Evolutionary conservation across 2,329 filamentous ascomycete species (phyloP).

Genomic region (Xylariaceae sp.): DNA sequence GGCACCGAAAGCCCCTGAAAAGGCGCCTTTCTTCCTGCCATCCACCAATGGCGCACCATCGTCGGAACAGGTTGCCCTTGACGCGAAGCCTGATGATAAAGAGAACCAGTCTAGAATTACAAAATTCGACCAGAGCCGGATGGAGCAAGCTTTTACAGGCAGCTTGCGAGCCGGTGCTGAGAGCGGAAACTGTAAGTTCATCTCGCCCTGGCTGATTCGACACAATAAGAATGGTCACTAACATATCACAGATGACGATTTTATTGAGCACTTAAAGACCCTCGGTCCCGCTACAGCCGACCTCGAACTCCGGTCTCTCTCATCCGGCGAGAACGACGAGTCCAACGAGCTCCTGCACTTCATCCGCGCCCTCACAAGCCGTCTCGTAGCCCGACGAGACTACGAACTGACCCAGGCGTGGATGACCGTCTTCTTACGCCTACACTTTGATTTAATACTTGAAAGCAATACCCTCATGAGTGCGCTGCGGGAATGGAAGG

Average conservation of each 20-base stretch:
- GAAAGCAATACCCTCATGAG: constrained; percentile 49
- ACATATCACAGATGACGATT: constrained; percentile 47
- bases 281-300: constrained; percentile 83
- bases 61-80: constrained; percentile 26
- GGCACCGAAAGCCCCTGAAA: constrained; percentile 84
- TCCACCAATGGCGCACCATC: constrained; percentile 44
- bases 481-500: constrained; percentile 64
- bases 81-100: constrained; percentile 27
- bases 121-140: constrained; percentile 54
- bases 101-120: constrained; percentile 57
- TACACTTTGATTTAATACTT: constrained; percentile 61
- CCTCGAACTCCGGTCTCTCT: constrained; percentile 80
- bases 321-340: constrained; percentile 39
- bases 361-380: constrained; percentile 69
- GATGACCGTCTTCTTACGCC: constrained; percentile 88
- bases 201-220: background rate
- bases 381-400: constrained; percentile 65
- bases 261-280: constrained; percentile 73
- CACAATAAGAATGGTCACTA: constrained; percentile 4
- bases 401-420: constrained; percentile 94
- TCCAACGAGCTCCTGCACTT: constrained; percentile 73
- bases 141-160: constrained; percentile 54
- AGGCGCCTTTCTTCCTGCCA: constrained; percentile 92
- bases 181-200: constrained; percentile 55
- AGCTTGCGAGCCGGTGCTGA: constrained; percentile 50